Base-by-base conservation (phyloP, 345 rosid species). In the Populus tremula region DNA sequence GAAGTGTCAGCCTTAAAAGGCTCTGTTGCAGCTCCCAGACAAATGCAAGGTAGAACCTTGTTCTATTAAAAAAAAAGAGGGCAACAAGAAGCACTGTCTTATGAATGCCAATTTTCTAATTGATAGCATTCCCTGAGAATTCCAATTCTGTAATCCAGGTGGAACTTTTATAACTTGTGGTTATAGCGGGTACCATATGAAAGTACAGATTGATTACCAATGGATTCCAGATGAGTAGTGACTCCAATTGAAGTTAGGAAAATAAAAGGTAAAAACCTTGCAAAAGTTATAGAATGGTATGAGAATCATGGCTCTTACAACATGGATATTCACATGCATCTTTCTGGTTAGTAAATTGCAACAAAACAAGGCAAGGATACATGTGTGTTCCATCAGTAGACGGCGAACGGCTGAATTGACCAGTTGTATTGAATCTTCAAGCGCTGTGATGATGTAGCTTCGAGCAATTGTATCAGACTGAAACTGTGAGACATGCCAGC, bases 381-480 rank as follows among this genome's bases (percentile, higher is more conserved):
- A 88, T 65, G 98, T 90, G 72, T 77, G 89, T 89, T 96, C 99
- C 89, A 86, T 77, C n/a, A 91, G 88, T 75, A 96, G 88, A 82
- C 84, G 94, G 76, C 83, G 92, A 85, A 92, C 82, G 39, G 91
- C 99, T 67, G 95, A 88, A 88, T 96, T 96, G 77, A 94, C 91
- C 64, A 80, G 76, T 81, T 88, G 90, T 78, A 94, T 87, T 21
- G 99, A 96, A 83, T 96, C 97, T 81, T 96, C 99, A 9, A 96
- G 92, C 36, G 95, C 87, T 10, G 97, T 89, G 75, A 92, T 86
- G 67, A 96, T 91, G 75, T 96, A 96, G 81, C 97, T 96, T 76
- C 97, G 90, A 76, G 93, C 97, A 86, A 96, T 88, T 69, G 95
- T 85, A 87, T 96, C 98, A 18, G 91, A 88, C 69, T 96, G 98